phyloP scores from a whole-genome alignment of 1,284 basidiomycete species.

The Trametes polyzona region DNA sequence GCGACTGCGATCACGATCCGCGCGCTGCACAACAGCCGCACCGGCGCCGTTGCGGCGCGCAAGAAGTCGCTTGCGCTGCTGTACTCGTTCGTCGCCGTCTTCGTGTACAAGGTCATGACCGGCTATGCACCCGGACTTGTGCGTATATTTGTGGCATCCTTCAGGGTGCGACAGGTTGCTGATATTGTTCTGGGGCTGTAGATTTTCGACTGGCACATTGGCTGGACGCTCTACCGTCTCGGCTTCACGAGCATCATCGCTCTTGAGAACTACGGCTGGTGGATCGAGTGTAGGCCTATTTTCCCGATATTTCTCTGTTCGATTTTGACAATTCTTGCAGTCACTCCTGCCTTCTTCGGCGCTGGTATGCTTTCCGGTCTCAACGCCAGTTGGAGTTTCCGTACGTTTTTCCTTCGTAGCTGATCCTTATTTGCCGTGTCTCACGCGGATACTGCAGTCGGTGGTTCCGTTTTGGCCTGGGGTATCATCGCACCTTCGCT shows the following conservation, averaged over 20 bases:
- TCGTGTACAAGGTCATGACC: constrained; percentile 59
- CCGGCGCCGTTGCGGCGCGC: constrained; percentile 53
- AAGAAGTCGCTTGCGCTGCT: constrained; percentile 62
- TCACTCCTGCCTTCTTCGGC: constrained; percentile 72
- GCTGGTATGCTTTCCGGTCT: constrained; percentile 69
- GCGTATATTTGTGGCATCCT: too few relatives aligned
- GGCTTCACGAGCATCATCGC: constrained; percentile 65
- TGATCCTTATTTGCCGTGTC: background rate
- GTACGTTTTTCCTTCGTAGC: constrained; percentile 35
- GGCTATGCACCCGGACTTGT: constrained; percentile 65
- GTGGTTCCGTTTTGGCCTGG: constrained; percentile 64
- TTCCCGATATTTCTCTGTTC: constrained; percentile 16
- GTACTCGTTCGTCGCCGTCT: constrained; percentile 51
- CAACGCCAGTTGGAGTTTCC: constrained; percentile 70
- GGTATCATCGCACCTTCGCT: constrained; percentile 65
- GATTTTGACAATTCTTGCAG: constrained; percentile 27
- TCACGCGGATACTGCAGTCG: constrained; percentile 36
- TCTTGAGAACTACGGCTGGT: constrained; percentile 63
- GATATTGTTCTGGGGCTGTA: background rate
- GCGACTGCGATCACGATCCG: constrained; percentile 73
- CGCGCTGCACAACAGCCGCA: constrained; percentile 57
- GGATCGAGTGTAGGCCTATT: constrained; percentile 46
- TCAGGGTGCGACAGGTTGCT: background rate
- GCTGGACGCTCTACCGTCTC: constrained; percentile 64
- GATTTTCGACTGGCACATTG: constrained; percentile 72